A percentile compares a stretch with the other conserved stretches of the same genome.
phyloP scores from a whole-genome alignment of 2,329 filamentous ascomycete genomes.

The Clonostachys solani region DNA sequence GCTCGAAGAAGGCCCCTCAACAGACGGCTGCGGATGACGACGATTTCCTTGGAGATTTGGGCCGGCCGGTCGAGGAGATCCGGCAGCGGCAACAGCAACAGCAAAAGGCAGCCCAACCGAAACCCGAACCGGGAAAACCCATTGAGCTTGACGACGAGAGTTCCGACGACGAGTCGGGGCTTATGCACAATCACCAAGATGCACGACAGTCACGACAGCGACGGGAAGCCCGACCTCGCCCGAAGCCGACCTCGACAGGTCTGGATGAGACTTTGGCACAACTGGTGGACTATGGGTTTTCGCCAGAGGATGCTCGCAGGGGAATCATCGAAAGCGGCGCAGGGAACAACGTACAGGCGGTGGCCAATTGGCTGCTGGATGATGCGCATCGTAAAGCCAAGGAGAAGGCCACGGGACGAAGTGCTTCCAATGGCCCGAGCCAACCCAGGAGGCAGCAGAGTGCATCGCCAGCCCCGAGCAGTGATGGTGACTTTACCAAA shows the following conservation, averaged over 20 bases:
- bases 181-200: conserved; percentile 10
- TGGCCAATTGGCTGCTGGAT: conserved; percentile 84
- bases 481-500: conserved; percentile 73
- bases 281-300: conserved; percentile 92
- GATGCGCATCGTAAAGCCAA: conserved; percentile 84
- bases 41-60: conserved; percentile 62
- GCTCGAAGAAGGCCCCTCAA: conserved; percentile 11
- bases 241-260: conserved; percentile 7
- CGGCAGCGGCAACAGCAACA: conserved; percentile 44
- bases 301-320: conserved; percentile 73
- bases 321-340: conserved; percentile 78
- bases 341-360: conserved; percentile 77
- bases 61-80: conserved; percentile 60
- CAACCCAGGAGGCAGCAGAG: conserved; percentile 35
- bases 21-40: conserved; percentile 45
- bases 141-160: conserved; percentile 46
- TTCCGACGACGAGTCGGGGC: conserved; percentile 33
- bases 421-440: conserved; percentile 33
- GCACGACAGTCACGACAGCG: conserved; percentile 9
- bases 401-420: conserved; percentile 58
- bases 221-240: not conserved
- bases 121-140: conserved; percentile 51
- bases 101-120: conserved; percentile 31
- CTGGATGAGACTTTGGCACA: conserved; percentile 67
- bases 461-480: conserved; percentile 44